phyloP scores from a whole-genome alignment of 2,329 filamentous ascomycete genomes.

The Berkeleyomyces basicola region DNA sequence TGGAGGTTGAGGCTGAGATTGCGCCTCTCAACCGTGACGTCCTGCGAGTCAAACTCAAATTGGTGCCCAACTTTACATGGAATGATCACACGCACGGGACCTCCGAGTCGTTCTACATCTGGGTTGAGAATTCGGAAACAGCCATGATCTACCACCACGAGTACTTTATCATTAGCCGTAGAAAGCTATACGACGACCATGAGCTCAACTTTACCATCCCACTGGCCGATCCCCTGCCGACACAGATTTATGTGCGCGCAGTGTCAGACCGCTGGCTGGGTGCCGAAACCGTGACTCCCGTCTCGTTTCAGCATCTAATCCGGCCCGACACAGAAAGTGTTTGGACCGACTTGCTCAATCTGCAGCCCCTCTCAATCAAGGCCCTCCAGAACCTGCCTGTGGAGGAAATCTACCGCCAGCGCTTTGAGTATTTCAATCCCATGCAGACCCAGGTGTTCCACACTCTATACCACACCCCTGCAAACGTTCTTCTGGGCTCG shows the following conservation, averaged over 20 bases:
- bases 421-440: slow-evolving; percentile 94
- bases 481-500: slow-evolving; percentile 86
- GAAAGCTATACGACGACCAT: slow-evolving; percentile 87
- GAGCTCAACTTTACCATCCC: slow-evolving; percentile 97
- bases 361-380: slow-evolving; percentile 75
- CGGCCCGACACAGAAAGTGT: slow-evolving; percentile 93
- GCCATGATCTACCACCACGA: slow-evolving; percentile 97
- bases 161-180: slow-evolving; percentile 81
- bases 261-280: slow-evolving; percentile 94
- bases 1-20: slow-evolving; percentile 84
- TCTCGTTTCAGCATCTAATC: slow-evolving; percentile 96
- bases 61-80: slow-evolving; percentile 86
- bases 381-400: slow-evolving; percentile 75
- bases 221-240: slow-evolving; percentile 77
- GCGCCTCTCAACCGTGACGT: slow-evolving; percentile 91
- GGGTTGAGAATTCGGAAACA: slow-evolving; percentile 97
- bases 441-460: slow-evolving; percentile 99
- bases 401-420: slow-evolving; percentile 73
- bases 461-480: slow-evolving; percentile 77
- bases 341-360: slow-evolving; percentile 81
- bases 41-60: slow-evolving; percentile 68
- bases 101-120: slow-evolving; percentile 94
- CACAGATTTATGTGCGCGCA: slow-evolving; percentile 87
- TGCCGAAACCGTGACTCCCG: slow-evolving; percentile 83
- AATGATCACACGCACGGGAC: slow-evolving; percentile 86